Percentiles rank a stretch among this genome's conserved stretches.
phyloP scores from a whole-genome alignment of 1,284 basidiomycete species.

The Marasmius tenuissimus region DNA sequence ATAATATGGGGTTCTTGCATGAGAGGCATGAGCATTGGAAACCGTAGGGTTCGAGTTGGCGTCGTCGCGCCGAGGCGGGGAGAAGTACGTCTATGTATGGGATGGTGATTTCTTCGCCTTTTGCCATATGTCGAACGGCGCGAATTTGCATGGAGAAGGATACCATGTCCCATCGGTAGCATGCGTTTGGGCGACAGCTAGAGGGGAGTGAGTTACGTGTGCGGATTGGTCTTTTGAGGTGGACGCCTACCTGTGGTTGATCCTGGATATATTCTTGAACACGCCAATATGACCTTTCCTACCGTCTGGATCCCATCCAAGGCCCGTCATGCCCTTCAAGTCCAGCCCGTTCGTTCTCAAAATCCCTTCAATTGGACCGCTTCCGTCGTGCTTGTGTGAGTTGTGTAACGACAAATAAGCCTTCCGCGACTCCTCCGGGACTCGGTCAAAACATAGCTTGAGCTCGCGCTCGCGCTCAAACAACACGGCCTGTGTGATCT shows the following conservation, averaged over 20 bases:
- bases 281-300: not conserved
- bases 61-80: not conserved
- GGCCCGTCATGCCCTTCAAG: not conserved
- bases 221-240: not conserved
- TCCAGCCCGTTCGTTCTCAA: not conserved
- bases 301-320: not conserved
- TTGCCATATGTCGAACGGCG: slow-evolving; percentile 26
- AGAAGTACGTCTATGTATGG: slow-evolving; percentile 17
- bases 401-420: slow-evolving; percentile 1
- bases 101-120: slow-evolving; percentile 30
- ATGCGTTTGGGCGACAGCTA: slow-evolving; percentile 30
- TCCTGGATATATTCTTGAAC: not conserved
- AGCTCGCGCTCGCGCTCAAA: not conserved
- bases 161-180: slow-evolving; percentile 19
- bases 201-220: not conserved
- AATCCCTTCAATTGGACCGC: not conserved
- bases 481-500: slow-evolving; percentile 4
- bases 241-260: slow-evolving; percentile 7
- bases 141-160: slow-evolving; percentile 28
- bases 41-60: not conserved
- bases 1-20: not conserved
- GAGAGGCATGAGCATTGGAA: not conserved
- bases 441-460: slow-evolving; percentile 1
- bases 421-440: slow-evolving; percentile 3
- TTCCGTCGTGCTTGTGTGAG: slow-evolving; percentile 4